phyloP scores from a whole-genome alignment of 768 basidiomycete species.

The Pulveroboletus sp. region DNA sequence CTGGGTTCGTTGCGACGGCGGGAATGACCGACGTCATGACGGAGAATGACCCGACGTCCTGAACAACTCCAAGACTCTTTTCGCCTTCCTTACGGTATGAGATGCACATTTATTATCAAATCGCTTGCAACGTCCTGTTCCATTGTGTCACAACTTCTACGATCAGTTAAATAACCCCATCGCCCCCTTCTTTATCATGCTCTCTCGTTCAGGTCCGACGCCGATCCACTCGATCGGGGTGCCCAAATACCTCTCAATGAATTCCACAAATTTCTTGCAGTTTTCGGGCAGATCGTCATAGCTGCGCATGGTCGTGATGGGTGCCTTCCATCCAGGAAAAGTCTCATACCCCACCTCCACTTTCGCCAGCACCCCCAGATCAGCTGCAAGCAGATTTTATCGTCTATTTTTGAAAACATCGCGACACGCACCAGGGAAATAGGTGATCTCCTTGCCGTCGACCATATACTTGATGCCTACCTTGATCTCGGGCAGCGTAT shows the following conservation, averaged over 20 bases:
- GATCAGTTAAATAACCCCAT: slow-evolving; percentile 24
- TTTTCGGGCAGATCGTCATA: slow-evolving; percentile 80
- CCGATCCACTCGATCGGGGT: slow-evolving; percentile 90
- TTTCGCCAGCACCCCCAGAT: slow-evolving; percentile 73
- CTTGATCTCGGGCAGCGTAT: slow-evolving; percentile 81
- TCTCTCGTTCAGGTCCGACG: slow-evolving; percentile 81
- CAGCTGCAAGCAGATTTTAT: slow-evolving; percentile 46
- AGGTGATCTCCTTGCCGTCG: slow-evolving; percentile 70
- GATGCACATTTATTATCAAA: too few relatives aligned
- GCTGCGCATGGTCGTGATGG: slow-evolving; percentile 58
- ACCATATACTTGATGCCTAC: slow-evolving; percentile 76
- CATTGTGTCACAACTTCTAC: slow-evolving; percentile 18
- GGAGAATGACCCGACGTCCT: slow-evolving; percentile 26
- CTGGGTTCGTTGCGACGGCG: slow-evolving; percentile 33
- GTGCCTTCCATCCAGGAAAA: slow-evolving; percentile 85
- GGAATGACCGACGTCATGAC: slow-evolving; percentile 35
- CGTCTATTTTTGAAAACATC: neutral
- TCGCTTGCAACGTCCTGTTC: too few relatives aligned
- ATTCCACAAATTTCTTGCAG: slow-evolving; percentile 82
- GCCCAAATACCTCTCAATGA: slow-evolving; percentile 71
- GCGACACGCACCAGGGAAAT: slow-evolving; percentile 75
- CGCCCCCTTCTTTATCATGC: slow-evolving; percentile 49
- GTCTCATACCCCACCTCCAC: slow-evolving; percentile 87
- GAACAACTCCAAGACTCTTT: slow-evolving; percentile 20
- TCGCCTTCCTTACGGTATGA: too few relatives aligned